Base-by-base conservation (phyloP, 2,329 filamentous ascomycete species). In the Sodiomyces alkalinus region DNA sequence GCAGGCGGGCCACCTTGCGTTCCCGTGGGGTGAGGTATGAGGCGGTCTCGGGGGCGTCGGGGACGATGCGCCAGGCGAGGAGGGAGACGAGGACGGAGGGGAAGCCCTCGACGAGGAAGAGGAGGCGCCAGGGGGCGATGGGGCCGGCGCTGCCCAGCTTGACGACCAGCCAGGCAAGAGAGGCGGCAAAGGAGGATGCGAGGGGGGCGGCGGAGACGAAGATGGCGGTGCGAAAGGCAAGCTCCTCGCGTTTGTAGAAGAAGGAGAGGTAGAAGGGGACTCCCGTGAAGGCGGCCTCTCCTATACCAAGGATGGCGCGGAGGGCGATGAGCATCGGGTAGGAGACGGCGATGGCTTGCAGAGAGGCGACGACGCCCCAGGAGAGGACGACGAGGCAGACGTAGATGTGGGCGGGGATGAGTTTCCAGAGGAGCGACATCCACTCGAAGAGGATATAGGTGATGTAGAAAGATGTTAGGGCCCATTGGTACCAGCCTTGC, bases 31-130 rank as follows among this genome's bases (percentile, higher is more conserved):
- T 73, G 21, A 82, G 64, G 44, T 74, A 82, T 5, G 51, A 45
- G 2, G 75, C 74, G n/a, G 58, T 69, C 13, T 65, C 60, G 0
- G 83, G 83, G 0, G 70, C 68, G 52, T 92, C 83, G 0, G 85
- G 83, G 28, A 92, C 73, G 44, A 76, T 58, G 29, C 62, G 59
- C 75, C 74, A 92, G 9, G 81, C 79, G 37, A 76, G 62, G 1
- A 79, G 70, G 5, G 80, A 75, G 9, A 80, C 68, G 7, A 92
- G 36, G 23, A 92, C 66, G 16, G 79, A 83, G 2, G 85, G 85
- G 34, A 92, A 87, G 2, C 83, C 85, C 49, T 92, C 85, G 9
- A 87, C 41, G 6, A 92, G 62, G 44, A 92, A 92, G 17, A 92
- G 61, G 2, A 86, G 63, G n/a, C 85, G 68, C 85, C 85, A 92